phyloP scores from a whole-genome alignment of 768 basidiomycete species.

The Scleroderma citrinum region DNA sequence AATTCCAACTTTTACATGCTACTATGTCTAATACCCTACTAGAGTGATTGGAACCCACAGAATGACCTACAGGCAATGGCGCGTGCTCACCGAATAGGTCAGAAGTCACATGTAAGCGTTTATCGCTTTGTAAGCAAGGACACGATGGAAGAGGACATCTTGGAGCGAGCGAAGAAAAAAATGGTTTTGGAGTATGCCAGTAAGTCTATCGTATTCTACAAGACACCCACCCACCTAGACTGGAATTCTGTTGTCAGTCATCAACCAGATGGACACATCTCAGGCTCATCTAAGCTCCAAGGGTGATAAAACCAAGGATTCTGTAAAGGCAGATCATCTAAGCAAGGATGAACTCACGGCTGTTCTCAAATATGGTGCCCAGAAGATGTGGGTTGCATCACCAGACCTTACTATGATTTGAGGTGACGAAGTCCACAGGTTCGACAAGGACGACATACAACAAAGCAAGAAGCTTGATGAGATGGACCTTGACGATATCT shows the following conservation, averaged over 20 bases:
- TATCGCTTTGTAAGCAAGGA: constrained; percentile 99
- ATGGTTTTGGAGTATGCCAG: constrained; percentile 99
- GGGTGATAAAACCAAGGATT: constrained; percentile 55
- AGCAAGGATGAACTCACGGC: constrained; percentile 97
- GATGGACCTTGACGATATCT: constrained; percentile 98
- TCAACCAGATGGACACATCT: constrained; percentile 99
- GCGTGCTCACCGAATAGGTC: constrained; percentile 96
- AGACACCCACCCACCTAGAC: neutral
- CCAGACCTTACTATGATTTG: constrained; percentile 4
- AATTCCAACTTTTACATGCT: neutral
- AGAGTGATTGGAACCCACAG: constrained; percentile 99
- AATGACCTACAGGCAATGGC: constrained; percentile 99
- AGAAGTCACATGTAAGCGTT: constrained; percentile 97
- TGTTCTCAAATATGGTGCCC: constrained; percentile 97
- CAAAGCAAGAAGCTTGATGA: constrained; percentile 96
- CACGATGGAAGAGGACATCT: constrained; percentile 98
- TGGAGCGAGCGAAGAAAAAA: constrained; percentile 97
- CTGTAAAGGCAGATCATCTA: constrained; percentile 71
- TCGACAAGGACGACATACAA: constrained; percentile 92
- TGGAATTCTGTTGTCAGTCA: constrained; percentile 52
- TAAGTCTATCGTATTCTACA: constrained; percentile 42
- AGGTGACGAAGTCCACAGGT: constrained; percentile 44
- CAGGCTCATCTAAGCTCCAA: constrained; percentile 92
- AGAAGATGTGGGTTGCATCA: constrained; percentile 71
- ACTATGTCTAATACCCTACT: constrained; percentile 13